These are phyloP conservation scores for Vanrija humicola DNA, from an alignment of 1,284 basidiomycete genomes.

Conservation along the genomic window DNA sequence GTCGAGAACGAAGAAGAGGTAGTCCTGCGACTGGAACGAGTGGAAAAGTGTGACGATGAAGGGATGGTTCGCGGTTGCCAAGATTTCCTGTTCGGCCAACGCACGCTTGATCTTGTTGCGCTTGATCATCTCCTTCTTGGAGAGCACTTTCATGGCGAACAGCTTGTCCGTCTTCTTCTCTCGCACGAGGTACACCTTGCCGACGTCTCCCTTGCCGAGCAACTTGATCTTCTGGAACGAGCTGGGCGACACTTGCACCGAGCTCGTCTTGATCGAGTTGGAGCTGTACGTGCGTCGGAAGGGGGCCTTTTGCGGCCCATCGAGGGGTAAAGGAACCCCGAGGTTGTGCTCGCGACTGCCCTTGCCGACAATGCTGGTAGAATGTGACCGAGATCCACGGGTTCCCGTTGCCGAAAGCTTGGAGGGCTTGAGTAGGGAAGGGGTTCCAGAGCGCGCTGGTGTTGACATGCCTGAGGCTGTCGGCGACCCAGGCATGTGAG, in stretches of 20 bases:
- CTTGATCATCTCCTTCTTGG: constrained; percentile 98
- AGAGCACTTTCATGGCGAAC: constrained; percentile 95
- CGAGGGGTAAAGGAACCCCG: background rate
- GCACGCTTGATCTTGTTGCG: constrained; percentile 97
- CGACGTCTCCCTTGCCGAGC: constrained; percentile 92
- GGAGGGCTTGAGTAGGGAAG: constrained; percentile 48
- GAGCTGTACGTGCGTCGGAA: constrained; percentile 94
- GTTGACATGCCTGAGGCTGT: constrained; percentile 51
- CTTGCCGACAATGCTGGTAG: constrained; percentile 21
- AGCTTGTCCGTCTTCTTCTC: constrained; percentile 93
- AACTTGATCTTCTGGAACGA: constrained; percentile 94
- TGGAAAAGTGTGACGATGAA: constrained; percentile 97
- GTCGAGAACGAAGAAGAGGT: constrained; percentile 96
- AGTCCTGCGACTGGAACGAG: constrained; percentile 95
- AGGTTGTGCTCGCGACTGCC: constrained; percentile 16
- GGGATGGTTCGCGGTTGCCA: constrained; percentile 92
- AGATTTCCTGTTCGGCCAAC: constrained; percentile 91
- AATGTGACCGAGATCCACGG: constrained; percentile 24
- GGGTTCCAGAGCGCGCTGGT: constrained; percentile 27
- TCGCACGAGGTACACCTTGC: constrained; percentile 89
- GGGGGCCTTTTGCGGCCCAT: constrained; percentile 57
- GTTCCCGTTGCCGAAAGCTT: background rate
- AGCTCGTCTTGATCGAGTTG: constrained; percentile 92
- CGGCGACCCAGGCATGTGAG: constrained; percentile 59
- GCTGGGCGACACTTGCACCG: constrained; percentile 82